Percentiles rank a stretch among this genome's conserved stretches.
Conservation (phyloP, 345 rosid genomes). For the Eucalyptus tenuipes region DNA sequence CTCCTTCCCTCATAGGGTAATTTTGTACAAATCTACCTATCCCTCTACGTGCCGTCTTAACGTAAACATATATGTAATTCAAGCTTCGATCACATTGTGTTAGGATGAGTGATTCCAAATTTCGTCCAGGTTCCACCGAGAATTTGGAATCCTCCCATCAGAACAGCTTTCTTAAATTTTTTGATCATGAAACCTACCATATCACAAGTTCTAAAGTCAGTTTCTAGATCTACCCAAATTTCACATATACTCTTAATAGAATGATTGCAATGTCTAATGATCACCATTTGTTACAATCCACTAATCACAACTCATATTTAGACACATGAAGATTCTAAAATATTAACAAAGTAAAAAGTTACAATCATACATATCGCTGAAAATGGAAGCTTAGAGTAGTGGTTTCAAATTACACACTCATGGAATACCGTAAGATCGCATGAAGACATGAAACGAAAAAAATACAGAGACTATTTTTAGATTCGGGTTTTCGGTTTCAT, state of each 20-base stretch:
- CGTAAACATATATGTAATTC: background rate
- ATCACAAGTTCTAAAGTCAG: rapidly evolving
- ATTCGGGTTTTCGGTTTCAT: no score
- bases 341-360: background rate
- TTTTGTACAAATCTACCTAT: background rate
- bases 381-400: background rate
- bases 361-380: rapidly evolving
- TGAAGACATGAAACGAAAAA: rapidly evolving
- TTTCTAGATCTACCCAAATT: background rate
- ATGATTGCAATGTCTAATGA: background rate
- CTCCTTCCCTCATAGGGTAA: background rate
- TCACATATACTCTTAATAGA: background rate
- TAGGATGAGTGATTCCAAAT: background rate
- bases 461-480: rapidly evolving
- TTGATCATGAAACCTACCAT: rapidly evolving
- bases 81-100: background rate
- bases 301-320: background rate
- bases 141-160: no score
- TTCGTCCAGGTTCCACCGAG: rapidly evolving
- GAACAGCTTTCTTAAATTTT: rapidly evolving
- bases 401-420: no score
- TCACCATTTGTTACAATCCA: no score
- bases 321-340: no score
- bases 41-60: background rate
- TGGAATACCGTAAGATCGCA: background rate